Percentiles rank a stretch among this genome's conserved stretches.
phyloP scores from a whole-genome alignment of 805 yeast genomes.

The Candida dendrica region DNA sequence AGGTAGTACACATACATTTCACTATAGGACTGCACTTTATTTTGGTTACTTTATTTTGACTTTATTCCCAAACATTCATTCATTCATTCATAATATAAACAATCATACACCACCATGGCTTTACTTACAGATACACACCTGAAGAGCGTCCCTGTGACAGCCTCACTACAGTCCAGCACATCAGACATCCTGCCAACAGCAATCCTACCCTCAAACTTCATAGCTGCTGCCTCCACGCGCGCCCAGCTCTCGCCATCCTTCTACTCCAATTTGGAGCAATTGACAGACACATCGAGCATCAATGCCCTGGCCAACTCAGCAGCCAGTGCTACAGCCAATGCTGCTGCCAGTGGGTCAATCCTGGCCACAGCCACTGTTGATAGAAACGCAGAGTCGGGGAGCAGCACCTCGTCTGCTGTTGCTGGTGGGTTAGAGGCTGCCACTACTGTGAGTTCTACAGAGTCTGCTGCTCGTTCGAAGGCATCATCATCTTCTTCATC shows the following conservation, averaged over 20 bases:
- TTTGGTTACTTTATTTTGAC: no score
- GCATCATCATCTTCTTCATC: not conserved
- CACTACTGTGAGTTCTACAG: conserved; percentile 3
- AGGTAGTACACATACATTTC: no score
- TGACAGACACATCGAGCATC: conserved; percentile 14
- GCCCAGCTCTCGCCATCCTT: conserved; percentile 6
- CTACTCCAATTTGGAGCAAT: conserved; percentile 12
- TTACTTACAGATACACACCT: not conserved
- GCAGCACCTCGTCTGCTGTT: not conserved
- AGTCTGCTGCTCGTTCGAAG: not conserved
- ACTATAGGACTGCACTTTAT: no score
- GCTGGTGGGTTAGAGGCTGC: not conserved
- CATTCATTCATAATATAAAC: no score
- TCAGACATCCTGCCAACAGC: conserved; percentile 1
- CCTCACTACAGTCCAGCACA: not conserved
- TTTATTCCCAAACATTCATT: no score
- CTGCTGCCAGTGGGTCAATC: conserved; percentile 8
- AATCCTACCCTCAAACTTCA: conserved; percentile 3
- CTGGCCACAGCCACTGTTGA: not conserved
- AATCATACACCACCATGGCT: not conserved
- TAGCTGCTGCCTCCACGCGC: conserved; percentile 7
- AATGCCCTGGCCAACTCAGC: conserved; percentile 5
- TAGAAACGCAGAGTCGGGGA: not conserved
- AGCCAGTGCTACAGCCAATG: not conserved
- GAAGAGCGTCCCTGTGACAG: no score